These are phyloP conservation scores for Phytomonas sp. DNA, from an alignment of 208 protist species.

Conservation along the genomic window DNA sequence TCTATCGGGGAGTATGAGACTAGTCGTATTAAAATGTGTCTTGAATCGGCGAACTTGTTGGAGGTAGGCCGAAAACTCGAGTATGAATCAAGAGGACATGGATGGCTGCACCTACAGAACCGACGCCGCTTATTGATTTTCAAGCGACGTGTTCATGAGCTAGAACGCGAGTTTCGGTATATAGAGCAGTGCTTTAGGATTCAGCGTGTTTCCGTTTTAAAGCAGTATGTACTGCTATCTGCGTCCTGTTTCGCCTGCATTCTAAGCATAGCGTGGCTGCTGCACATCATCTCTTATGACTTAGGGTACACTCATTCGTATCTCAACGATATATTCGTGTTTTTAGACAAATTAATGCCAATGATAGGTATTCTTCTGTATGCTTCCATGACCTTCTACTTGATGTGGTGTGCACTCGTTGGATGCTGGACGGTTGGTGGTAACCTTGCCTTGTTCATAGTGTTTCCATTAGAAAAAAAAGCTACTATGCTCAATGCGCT, in stretches of 20 bases:
- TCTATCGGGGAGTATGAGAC: conserved; percentile 64
- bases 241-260: conserved; percentile 31
- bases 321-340: conserved; percentile 63
- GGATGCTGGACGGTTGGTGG: conserved; percentile 85
- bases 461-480: conserved; percentile 69
- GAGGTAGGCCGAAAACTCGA: conserved; percentile 53
- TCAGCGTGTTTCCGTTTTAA: conserved; percentile 46
- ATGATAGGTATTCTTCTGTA: conserved; percentile 85
- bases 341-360: conserved; percentile 60
- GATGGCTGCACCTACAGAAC: conserved; percentile 12
- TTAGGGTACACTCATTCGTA: conserved; percentile 53
- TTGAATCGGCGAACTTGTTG: conserved; percentile 58
- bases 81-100: conserved; percentile 16
- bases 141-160: conserved; percentile 59
- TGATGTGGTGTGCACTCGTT: conserved; percentile 80
- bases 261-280: conserved; percentile 70
- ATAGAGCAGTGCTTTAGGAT: conserved; percentile 71
- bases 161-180: conserved; percentile 60
- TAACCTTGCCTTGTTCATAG: conserved; percentile 45
- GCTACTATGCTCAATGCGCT: conserved; percentile 92
- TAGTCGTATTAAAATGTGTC: conserved; percentile 46
- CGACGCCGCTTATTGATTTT: conserved; percentile 52
- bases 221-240: conserved; percentile 29
- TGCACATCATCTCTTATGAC: conserved; percentile 85
- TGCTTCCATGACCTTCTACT: conserved; percentile 80